Evolutionary conservation across 495 filamentous ascomycete genomes (phyloP).

Genomic region (Podospora bellae-mahoneyi): DNA sequence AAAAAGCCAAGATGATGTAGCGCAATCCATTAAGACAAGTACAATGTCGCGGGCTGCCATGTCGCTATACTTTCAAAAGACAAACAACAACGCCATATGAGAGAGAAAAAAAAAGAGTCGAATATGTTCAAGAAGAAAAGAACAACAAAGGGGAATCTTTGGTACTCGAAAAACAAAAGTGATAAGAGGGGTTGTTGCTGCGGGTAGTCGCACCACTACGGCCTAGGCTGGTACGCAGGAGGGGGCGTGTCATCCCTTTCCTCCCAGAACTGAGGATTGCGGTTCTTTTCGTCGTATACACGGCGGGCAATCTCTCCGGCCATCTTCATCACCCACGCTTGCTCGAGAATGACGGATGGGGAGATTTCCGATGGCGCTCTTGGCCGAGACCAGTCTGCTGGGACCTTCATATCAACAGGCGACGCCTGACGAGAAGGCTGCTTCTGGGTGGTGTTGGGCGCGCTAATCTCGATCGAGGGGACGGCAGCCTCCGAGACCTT

Average conservation of each 20-base stretch:
- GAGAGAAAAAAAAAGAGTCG: not conserved
- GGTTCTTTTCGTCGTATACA: constrained; percentile 64
- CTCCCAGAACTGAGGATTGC: constrained; percentile 45
- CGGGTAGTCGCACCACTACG: not conserved
- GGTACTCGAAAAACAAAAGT: not conserved
- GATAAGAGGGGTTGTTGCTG: not conserved
- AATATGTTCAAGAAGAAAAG: constrained; percentile 3
- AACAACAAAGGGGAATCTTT: constrained; percentile 1
- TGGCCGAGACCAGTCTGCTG: constrained; percentile 18
- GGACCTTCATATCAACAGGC: constrained; percentile 9
- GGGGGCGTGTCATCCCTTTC: constrained; percentile 57
- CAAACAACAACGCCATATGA: constrained; percentile 9
- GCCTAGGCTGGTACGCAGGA: constrained; percentile 56
- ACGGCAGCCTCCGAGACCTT: constrained; percentile 20
- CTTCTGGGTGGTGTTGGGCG: not conserved
- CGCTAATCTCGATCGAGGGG: constrained; percentile 13
- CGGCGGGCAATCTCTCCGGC: constrained; percentile 84
- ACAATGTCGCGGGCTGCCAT: constrained; percentile 10
- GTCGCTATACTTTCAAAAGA: not conserved
- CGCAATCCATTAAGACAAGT: constrained; percentile 23
- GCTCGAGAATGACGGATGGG: constrained; percentile 65
- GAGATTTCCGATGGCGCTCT: constrained; percentile 35
- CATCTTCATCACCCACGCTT: constrained; percentile 87
- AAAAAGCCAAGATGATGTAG: not conserved
- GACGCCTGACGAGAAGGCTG: not conserved